A percentile compares a stretch with the other conserved stretches of the same genome.
phyloP scores from a whole-genome alignment of 495 filamentous ascomycete genomes.

The Talaromyces proteolyticus region DNA sequence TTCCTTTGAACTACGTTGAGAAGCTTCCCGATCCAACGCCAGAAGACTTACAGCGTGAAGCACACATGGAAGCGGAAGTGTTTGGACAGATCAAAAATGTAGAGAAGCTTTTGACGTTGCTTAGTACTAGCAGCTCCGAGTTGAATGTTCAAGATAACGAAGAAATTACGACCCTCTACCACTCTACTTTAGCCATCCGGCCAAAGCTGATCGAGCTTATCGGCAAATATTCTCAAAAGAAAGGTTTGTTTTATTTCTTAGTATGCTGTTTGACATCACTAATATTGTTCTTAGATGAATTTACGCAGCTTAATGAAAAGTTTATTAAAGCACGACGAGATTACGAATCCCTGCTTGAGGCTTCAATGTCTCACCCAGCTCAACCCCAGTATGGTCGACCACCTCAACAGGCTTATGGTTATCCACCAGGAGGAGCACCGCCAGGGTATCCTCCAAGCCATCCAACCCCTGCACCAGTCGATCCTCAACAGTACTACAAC shows the following conservation, averaged over 20 bases:
- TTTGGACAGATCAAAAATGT: slow-evolving; percentile 99
- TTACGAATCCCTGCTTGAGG: slow-evolving; percentile 92
- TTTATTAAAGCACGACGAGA: slow-evolving; percentile 98
- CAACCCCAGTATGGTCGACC: slow-evolving; percentile 67
- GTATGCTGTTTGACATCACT: slow-evolving; percentile 8
- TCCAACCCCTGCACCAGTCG: slow-evolving; percentile 43
- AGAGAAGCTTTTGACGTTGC: slow-evolving; percentile 86
- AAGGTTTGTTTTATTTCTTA: slow-evolving; percentile 52
- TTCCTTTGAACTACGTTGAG: slow-evolving; percentile 97
- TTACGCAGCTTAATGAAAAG: slow-evolving; percentile 96
- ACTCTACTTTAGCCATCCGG: slow-evolving; percentile 87
- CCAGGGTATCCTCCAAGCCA: slow-evolving; percentile 45
- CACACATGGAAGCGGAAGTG: slow-evolving; percentile 95
- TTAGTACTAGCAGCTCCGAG: slow-evolving; percentile 92
- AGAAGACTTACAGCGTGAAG: slow-evolving; percentile 91
- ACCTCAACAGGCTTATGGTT: slow-evolving; percentile 56
- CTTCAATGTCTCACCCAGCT: slow-evolving; percentile 87
- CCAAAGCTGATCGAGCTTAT: slow-evolving; percentile 98
- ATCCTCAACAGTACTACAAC: slow-evolving; percentile 67
- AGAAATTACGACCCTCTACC: slow-evolving; percentile 89
- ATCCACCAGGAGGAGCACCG: slow-evolving; percentile 43
- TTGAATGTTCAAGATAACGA: slow-evolving; percentile 84
- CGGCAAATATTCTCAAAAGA: slow-evolving; percentile 99
- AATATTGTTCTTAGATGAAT: slow-evolving; percentile 65
- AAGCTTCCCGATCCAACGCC: slow-evolving; percentile 91